phyloP scores from a whole-genome alignment of 441 rosid genomes.

The Corymbia calophylla region DNA sequence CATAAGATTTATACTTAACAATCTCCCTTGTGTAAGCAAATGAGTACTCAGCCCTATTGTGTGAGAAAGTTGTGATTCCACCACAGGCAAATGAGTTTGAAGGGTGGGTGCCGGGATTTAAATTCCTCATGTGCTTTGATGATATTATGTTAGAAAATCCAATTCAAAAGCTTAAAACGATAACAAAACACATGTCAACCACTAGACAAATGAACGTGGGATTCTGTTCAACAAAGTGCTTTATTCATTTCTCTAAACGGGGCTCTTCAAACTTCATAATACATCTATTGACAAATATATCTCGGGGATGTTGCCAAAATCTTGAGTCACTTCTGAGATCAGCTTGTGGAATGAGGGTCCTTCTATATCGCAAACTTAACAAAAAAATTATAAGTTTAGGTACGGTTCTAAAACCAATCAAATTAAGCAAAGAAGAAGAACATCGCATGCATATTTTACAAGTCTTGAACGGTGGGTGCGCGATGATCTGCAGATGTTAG shows the following conservation, averaged over 20 bases:
- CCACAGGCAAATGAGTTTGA: neutral
- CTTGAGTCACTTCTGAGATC: neutral
- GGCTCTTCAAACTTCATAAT: neutral
- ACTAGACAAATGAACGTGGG: neutral
- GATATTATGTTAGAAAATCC: neutral
- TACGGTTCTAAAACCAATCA: neutral
- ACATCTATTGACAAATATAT: neutral
- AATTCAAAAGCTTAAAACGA: neutral
- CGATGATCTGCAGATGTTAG: neutral
- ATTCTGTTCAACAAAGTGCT: neutral
- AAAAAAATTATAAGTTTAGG: neutral
- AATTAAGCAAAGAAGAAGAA: neutral
- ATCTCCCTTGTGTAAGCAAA: neutral
- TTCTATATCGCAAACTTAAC: neutral
- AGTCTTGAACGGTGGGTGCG: neutral
- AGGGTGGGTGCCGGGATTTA: neutral
- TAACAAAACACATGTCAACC: neutral
- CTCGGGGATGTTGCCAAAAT: neutral
- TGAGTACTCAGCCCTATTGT: neutral
- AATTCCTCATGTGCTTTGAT: neutral
- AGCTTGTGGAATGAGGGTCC: neutral
- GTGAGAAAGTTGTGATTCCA: neutral
- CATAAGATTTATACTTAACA: neutral
- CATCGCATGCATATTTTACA: neutral
- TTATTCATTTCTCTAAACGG: neutral